Percentiles rank a stretch among this genome's conserved stretches.
phyloP scores from a whole-genome alignment of 2,329 filamentous ascomycete genomes.

The Davidsoniella neocaledoniae region DNA sequence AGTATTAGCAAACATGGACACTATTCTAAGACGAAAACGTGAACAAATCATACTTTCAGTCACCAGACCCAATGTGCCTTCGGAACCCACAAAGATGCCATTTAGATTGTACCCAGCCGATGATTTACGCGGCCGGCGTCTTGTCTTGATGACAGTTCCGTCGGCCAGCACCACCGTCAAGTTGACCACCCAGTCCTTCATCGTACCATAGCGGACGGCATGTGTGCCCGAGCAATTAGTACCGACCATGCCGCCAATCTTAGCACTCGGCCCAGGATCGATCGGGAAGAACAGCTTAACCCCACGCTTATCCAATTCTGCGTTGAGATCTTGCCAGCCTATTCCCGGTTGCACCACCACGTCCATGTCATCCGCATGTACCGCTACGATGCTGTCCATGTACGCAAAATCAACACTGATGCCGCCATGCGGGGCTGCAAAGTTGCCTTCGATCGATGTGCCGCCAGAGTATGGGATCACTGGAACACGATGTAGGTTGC shows the following conservation, averaged over 20 bases:
- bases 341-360: constrained; percentile 82
- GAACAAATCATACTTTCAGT: constrained; percentile 39
- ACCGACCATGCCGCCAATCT: constrained; percentile 70
- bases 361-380: constrained; percentile 82
- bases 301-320: constrained; percentile 46
- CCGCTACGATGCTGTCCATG: constrained; percentile 67
- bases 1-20: neutral
- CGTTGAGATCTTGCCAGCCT: constrained; percentile 82
- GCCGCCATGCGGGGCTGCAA: constrained; percentile 71
- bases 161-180: constrained; percentile 67
- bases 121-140: constrained; percentile 60
- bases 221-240: constrained; percentile 68
- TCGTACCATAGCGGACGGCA: constrained; percentile 65
- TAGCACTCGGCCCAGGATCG: constrained; percentile 59
- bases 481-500: constrained; percentile 62
- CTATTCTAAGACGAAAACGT: too few species aligned
- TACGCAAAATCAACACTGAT: constrained; percentile 77
- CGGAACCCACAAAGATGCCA: constrained; percentile 61
- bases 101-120: constrained; percentile 75
- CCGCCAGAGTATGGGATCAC: constrained; percentile 80
- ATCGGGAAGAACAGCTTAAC: constrained; percentile 80
- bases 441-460: constrained; percentile 76
- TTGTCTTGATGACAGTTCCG: constrained; percentile 63
- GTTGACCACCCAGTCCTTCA: constrained; percentile 80
- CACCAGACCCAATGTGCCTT: constrained; percentile 66